Base-by-base conservation (phyloP, 352 stramenopile genomes). In the Phytophthora hybrid region DNA sequence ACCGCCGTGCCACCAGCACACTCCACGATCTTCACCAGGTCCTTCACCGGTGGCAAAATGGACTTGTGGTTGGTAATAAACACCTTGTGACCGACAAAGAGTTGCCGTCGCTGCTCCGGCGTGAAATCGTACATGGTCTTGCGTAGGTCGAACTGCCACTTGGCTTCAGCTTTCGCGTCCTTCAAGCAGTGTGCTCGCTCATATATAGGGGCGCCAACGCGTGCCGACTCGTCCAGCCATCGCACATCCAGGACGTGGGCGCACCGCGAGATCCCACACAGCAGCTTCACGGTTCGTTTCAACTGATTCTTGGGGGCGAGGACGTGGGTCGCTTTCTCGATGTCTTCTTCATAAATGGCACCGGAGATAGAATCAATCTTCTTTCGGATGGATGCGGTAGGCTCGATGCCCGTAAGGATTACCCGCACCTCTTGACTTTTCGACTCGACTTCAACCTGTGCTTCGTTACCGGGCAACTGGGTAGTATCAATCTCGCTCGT, bases 21-120 rank as follows among this genome's bases (percentile, higher is more conserved):
- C 69, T 87, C 73, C 16, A 90, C 77, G 37, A 90, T 90, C 54
- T 86, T 88, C 34, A 69, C 70, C 14, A 90, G 71, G 4, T 90
- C 83, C 14, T 77, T 78, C 16, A 86, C 68, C 13, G 83, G 78
- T 13, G 83, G 83, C 14, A 82, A 67, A 9, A 90, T 59, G 31
- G 74, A 85, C 61, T 87, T 88, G 69, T 90, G 83, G 26, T 76
- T 79, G 18, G 78, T 85, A 54, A 90, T 85, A 39, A 83, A 90
- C 8, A 90, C 69, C 23, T 68, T 58, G 31, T 73, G 52, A 18
- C 76, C 83, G 5, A 63, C 34, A 39, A 90, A 82, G 10, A 90
- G 69, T 19, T 77, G 39, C 11, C 66, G 80, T 9, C 83, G 76
- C 44, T 82, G 69, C 37, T 69, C 47, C 8, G 58, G 41, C 1